Conservation (phyloP, 768 basidiomycete species). For the Termitomyces sp. region DNA sequence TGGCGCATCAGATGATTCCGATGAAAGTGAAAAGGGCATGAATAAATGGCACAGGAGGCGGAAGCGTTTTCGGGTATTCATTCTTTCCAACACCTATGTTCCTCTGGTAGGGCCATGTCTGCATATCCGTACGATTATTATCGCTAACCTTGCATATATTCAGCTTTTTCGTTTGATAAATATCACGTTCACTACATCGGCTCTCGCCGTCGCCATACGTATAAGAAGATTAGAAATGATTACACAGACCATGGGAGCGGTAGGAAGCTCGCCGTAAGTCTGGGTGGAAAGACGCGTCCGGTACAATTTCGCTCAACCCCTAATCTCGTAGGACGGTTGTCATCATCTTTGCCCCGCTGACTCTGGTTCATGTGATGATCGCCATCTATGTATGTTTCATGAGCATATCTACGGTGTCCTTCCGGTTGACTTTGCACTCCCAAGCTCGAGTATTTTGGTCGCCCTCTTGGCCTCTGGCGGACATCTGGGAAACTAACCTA, state of each 20-base stretch:
- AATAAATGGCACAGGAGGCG: constrained; percentile 30
- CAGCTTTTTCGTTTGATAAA: constrained; percentile 86
- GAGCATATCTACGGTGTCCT: not conserved
- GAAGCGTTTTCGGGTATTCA: constrained; percentile 59
- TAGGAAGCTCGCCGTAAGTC: constrained; percentile 81
- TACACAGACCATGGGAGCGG: constrained; percentile 55
- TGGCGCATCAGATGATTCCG: constrained; percentile 22
- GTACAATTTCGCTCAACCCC: not conserved
- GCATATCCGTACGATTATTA: constrained; percentile 5
- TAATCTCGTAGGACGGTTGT: constrained; percentile 58
- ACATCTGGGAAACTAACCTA: constrained; percentile 85
- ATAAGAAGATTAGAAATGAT: constrained; percentile 60
- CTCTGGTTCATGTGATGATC: constrained; percentile 79
- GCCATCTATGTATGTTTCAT: constrained; percentile 71
- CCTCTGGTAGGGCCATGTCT: constrained; percentile 54
- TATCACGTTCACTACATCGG: constrained; percentile 75
- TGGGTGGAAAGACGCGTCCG: not conserved
- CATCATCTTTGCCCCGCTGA: constrained; percentile 82
- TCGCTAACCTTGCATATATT: not conserved
- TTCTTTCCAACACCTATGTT: constrained; percentile 73
- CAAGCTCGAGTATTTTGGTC: constrained; percentile 90
- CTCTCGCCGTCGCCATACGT: constrained; percentile 74
- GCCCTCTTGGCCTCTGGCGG: constrained; percentile 88
- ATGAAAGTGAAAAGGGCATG: constrained; percentile 20
- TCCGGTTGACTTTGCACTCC: constrained; percentile 9